These are phyloP conservation scores for Arthroderma sp. DNA, from an alignment of 2,329 filamentous ascomycete genomes.

Conservation along the genomic window DNA sequence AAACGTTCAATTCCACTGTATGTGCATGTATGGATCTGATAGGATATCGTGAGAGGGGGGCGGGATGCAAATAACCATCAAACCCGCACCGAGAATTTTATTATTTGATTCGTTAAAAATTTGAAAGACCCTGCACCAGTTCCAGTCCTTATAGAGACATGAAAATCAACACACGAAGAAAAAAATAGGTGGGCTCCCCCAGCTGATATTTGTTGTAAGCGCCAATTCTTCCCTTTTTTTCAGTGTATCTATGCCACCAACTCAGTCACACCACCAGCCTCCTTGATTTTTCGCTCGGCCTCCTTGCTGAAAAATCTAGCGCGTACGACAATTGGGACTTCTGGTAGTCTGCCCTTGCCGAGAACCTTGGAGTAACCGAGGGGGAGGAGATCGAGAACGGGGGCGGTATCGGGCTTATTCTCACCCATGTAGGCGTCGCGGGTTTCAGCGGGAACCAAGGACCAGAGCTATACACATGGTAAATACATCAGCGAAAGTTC, in stretches of 20 bases:
- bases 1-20: too few relatives aligned
- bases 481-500: too few relatives aligned
- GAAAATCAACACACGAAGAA: too few relatives aligned
- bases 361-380: slow-evolving; percentile 98
- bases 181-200: too few relatives aligned
- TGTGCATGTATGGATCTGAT: too few relatives aligned
- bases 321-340: slow-evolving; percentile 86
- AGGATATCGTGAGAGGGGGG: too few relatives aligned
- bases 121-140: too few relatives aligned
- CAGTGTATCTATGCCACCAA: slow-evolving; percentile 62
- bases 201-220: too few relatives aligned
- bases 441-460: slow-evolving; percentile 82
- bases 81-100: too few relatives aligned
- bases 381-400: slow-evolving; percentile 92
- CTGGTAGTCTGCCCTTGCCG: slow-evolving; percentile 91
- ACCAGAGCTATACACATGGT: slow-evolving; percentile 58
- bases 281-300: slow-evolving; percentile 98
- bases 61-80: too few relatives aligned
- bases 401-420: slow-evolving; percentile 75
- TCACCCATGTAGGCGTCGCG: slow-evolving; percentile 77
- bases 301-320: slow-evolving; percentile 91
- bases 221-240: neutral
- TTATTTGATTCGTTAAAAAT: too few relatives aligned
- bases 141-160: too few relatives aligned
- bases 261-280: slow-evolving; percentile 91